Evolutionary conservation across 768 basidiomycete species (phyloP), one percentile per base, ranked within the genome.

Genomic region (Mrakia hoshinonis): DNA sequence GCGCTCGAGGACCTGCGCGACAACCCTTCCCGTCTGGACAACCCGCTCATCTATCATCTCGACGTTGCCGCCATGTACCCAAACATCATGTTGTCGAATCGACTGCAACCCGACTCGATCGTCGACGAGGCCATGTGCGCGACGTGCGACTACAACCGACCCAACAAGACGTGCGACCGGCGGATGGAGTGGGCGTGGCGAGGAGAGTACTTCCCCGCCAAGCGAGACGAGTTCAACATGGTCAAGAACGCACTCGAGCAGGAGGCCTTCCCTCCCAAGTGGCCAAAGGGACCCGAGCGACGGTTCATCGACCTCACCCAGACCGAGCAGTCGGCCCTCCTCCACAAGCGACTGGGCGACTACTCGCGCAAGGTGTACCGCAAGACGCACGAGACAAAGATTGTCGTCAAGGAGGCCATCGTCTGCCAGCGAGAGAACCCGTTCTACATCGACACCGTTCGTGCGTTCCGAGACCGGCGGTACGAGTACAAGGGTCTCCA

Each of bases 61-160:
- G 96, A 99, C 77, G 96, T 99, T 74, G 96, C 96, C 2, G 96
- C 96, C 74, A 99, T 99, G 96, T 98, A 99, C 79, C 96, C 96
- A 69, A 99, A 98, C 80, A 98, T 99, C 85, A 99, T 99, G 96
- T 88, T 99, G 83, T 97, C 94, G 22, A 99, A 99, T 78, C 91
- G 96, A 43, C 84, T 99, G 2, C 96, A 99, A 76, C 96, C 96
- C 2, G 96, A 99, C 80, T 96, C 96, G 1, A 90, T 98, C 82
- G 89, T 97, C 12, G 92, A 94, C 76, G 96, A 98, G 79, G 87
- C 95, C 24, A 89, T 88, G 22, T 99, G 96, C 77, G 96, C 96
- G 1, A 93, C 97, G 1, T 99, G 96, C 81, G 96, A 99, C 80
- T 98, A 89, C 79, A 99, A 99, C 76, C 86, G 94, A 11, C 94